Evolutionary conservation across 2,329 filamentous ascomycete genomes (phyloP).

Genomic region (Phialophora tarda): DNA sequence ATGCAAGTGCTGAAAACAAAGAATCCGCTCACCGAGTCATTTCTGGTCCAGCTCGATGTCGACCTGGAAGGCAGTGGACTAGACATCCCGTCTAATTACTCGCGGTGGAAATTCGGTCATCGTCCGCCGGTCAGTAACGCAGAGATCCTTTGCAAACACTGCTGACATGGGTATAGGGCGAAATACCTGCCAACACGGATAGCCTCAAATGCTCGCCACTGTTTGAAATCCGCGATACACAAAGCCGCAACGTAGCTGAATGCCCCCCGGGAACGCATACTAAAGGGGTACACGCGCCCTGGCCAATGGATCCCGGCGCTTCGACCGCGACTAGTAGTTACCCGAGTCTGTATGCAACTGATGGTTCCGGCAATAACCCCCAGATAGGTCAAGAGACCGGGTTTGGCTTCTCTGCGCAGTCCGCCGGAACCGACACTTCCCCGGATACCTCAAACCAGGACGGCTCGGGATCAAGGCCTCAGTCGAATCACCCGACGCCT

Average conservation of each 20-base stretch:
- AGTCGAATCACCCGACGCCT: conserved; percentile 37
- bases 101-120: conserved; percentile 36
- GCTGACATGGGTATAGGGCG: conserved; percentile 31
- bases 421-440: conserved; percentile 29
- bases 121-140: conserved; percentile 28
- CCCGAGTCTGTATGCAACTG: conserved; percentile 26
- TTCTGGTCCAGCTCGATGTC: conserved; percentile 89
- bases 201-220: conserved; percentile 36
- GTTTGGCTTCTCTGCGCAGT: conserved; percentile 23
- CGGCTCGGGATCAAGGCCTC: conserved; percentile 30
- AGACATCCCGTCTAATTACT: conserved; percentile 37
- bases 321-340: conserved; percentile 13
- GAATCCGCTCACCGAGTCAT: conserved; percentile 92
- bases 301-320: conserved; percentile 3
- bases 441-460: conserved; percentile 29
- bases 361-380: conserved; percentile 12
- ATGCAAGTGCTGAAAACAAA: conserved; percentile 88
- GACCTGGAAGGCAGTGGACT: conserved; percentile 71
- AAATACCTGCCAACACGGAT: conserved; percentile 37
- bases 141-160: neutral
- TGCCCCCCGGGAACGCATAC: neutral
- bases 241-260: conserved; percentile 12
- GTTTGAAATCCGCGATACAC: conserved; percentile 37
- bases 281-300: conserved; percentile 13
- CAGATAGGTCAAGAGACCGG: conserved; percentile 21